Percentiles rank a stretch among this genome's conserved stretches.
phyloP scores from a whole-genome alignment of 441 rosid species.

The Capsella rubella region DNA sequence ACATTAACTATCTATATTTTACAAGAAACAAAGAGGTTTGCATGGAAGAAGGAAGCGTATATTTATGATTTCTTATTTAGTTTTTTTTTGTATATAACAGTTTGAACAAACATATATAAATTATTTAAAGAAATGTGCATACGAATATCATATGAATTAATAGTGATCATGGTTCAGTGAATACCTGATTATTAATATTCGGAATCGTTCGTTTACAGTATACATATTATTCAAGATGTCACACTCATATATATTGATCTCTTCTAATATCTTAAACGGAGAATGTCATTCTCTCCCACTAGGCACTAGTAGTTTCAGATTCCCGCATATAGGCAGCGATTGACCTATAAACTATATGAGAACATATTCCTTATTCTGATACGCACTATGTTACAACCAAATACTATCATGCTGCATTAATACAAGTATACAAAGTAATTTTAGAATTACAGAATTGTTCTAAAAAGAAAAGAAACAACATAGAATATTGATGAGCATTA shows the following conservation, averaged over 20 bases:
- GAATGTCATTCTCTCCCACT: conserved; percentile 4
- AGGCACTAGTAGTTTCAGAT: conserved; percentile 12
- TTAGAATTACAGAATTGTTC: no score
- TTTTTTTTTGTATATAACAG: background rate
- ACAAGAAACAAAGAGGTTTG: background rate
- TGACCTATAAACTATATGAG: no score
- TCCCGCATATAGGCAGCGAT: conserved; percentile 1
- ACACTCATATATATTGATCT: background rate
- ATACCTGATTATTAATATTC: background rate
- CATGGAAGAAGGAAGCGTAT: background rate
- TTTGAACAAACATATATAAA: background rate
- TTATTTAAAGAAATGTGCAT: background rate
- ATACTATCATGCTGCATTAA: no score
- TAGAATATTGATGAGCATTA: no score
- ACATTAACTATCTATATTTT: no score
- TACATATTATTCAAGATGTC: background rate
- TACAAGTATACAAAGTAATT: no score
- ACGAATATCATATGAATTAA: conserved; percentile 1
- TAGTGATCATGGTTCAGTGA: background rate
- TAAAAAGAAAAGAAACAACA: no score
- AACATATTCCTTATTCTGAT: conserved; percentile 19
- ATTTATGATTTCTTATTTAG: background rate
- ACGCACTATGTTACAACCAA: background rate
- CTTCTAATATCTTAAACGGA: background rate
- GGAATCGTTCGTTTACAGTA: background rate